Percentiles rank a stretch among this genome's conserved stretches.
phyloP scores from a whole-genome alignment of 108 stramenopile genomes.

The Fragilaria radians region DNA sequence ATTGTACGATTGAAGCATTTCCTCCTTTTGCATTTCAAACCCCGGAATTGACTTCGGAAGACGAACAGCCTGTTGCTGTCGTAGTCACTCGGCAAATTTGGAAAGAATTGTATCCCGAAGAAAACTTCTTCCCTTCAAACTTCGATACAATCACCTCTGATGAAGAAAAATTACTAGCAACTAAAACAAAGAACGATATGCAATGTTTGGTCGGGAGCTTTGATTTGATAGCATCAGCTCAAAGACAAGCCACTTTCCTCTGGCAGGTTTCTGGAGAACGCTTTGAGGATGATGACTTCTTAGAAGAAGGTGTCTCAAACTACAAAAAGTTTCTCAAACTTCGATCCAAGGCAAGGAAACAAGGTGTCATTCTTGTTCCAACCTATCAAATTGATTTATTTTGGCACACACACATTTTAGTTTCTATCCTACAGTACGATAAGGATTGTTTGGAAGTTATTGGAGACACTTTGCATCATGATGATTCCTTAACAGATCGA shows the following conservation, averaged over 20 bases:
- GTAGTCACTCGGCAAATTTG: not conserved
- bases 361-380: slow-evolving; percentile 25
- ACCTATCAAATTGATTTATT: slow-evolving; percentile 62
- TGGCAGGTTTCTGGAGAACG: slow-evolving; percentile 42
- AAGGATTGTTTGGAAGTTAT: slow-evolving; percentile 28
- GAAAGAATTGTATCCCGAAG: slow-evolving; percentile 6
- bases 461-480: slow-evolving; percentile 36
- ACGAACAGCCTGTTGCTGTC: not conserved
- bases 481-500: slow-evolving; percentile 55
- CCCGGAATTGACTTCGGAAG: not conserved
- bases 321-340: slow-evolving; percentile 36
- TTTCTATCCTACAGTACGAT: slow-evolving; percentile 18
- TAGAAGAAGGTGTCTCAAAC: slow-evolving; percentile 20
- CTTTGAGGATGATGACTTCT: slow-evolving; percentile 26
- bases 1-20: slow-evolving; percentile 4
- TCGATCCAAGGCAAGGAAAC: not conserved
- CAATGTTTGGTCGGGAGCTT: slow-evolving; percentile 16
- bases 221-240: slow-evolving; percentile 25
- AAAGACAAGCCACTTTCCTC: slow-evolving; percentile 40
- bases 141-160: not conserved
- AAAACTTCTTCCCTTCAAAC: slow-evolving; percentile 15
- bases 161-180: not conserved
- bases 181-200: not conserved
- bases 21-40: slow-evolving; percentile 9
- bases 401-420: slow-evolving; percentile 54